Evolutionary conservation across 1,139 yeast genomes (phyloP).

Genomic region (Hanseniaspora sp.): DNA sequence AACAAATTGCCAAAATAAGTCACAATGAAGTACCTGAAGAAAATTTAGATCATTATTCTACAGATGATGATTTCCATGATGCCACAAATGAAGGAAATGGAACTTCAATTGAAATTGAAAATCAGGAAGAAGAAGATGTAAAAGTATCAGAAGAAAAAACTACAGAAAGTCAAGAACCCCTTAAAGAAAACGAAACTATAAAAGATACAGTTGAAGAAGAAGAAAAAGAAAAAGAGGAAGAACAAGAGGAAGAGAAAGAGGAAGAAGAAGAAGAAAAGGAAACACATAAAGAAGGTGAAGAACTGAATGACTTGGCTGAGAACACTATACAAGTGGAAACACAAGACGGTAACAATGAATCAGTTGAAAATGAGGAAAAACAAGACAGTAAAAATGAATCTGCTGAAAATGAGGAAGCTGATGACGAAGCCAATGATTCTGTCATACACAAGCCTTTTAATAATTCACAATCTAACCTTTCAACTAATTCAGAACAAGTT

Average conservation of each 20-base stretch:
- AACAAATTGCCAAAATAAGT: not conserved
- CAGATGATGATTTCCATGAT: too few relatives aligned
- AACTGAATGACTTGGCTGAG: not conserved
- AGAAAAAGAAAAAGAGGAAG: constrained; percentile 1
- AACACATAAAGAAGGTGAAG: not conserved
- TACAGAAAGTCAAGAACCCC: constrained; percentile 23
- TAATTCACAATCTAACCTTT: not conserved
- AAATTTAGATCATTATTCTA: not conserved
- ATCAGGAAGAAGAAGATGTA: not conserved
- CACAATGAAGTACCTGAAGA: not conserved
- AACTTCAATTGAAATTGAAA: too few relatives aligned
- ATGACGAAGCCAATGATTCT: not conserved
- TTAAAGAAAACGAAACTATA: constrained; percentile 7
- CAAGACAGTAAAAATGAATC: not conserved
- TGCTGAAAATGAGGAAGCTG: not conserved
- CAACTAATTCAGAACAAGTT: not conserved
- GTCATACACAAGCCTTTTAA: not conserved
- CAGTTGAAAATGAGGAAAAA: not conserved
- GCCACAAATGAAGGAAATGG: too few relatives aligned
- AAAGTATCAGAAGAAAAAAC: not conserved
- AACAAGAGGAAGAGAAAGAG: constrained; percentile 1
- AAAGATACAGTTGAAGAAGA: constrained; percentile 11
- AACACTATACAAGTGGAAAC: not conserved
- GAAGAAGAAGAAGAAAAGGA: not conserved
- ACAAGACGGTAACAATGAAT: not conserved